These are phyloP conservation scores for Stephanocyclus meneghinianus DNA, from an alignment of 352 stramenopile species.

Conservation along the genomic window DNA sequence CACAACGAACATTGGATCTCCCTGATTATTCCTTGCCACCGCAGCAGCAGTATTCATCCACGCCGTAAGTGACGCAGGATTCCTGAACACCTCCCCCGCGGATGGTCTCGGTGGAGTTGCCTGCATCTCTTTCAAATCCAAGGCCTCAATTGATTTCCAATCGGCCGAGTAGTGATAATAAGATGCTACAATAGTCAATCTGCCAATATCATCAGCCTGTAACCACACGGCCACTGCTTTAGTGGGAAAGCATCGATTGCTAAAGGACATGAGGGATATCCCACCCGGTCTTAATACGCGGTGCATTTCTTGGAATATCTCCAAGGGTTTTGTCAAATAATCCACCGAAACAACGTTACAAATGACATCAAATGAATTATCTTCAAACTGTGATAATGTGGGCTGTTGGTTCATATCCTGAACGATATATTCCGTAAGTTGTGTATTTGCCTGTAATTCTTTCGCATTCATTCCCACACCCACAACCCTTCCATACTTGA, in stretches of 20 bases:
- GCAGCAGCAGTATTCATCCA: slow-evolving; percentile 66
- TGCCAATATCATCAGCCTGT: slow-evolving; percentile 76
- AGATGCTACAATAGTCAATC: slow-evolving; percentile 81
- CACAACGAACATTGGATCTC: slow-evolving; percentile 76
- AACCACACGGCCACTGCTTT: slow-evolving; percentile 86
- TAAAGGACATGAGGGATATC: slow-evolving; percentile 81
- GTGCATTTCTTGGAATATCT: slow-evolving; percentile 84
- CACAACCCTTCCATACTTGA: slow-evolving; percentile 58
- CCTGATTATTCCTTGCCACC: slow-evolving; percentile 58
- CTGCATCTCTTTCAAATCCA: slow-evolving; percentile 74
- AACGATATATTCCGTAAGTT: slow-evolving; percentile 77
- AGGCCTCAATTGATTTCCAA: slow-evolving; percentile 76
- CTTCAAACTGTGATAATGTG: slow-evolving; percentile 73
- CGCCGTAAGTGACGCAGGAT: slow-evolving; percentile 56
- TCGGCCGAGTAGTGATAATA: slow-evolving; percentile 81
- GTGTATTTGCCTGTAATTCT: slow-evolving; percentile 61
- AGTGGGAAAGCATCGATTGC: slow-evolving; percentile 84
- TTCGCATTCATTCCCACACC: slow-evolving; percentile 74
- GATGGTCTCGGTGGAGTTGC: slow-evolving; percentile 43
- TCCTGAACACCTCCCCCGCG: slow-evolving; percentile 56
- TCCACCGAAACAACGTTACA: slow-evolving; percentile 84
- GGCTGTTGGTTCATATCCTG: slow-evolving; percentile 83
- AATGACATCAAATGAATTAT: slow-evolving; percentile 83
- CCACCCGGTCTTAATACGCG: slow-evolving; percentile 81
- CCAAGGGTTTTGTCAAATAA: slow-evolving; percentile 82